These are phyloP conservation scores for Pseudonitzschia delicatissima DNA, from an alignment of 108 stramenopile genomes.

Conservation along the genomic window DNA sequence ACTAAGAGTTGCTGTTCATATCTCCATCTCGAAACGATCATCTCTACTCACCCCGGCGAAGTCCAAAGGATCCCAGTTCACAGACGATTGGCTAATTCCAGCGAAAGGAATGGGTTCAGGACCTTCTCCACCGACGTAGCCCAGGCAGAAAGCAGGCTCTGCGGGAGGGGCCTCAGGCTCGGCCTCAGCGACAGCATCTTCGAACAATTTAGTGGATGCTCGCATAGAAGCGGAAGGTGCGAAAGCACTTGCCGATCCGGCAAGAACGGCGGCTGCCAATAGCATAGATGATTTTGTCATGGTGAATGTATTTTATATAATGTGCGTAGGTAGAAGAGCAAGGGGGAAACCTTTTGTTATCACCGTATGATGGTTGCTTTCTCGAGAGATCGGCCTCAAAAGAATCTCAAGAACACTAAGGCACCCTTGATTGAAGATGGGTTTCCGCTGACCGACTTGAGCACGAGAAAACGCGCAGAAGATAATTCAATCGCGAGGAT, in stretches of 20 bases:
- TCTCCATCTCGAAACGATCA: no score
- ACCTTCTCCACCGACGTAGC: slow-evolving; percentile 60
- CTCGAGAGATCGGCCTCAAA: background rate
- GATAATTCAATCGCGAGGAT: no score
- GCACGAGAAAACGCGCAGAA: background rate
- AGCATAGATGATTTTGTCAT: slow-evolving; percentile 39
- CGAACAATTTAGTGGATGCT: slow-evolving; percentile 39
- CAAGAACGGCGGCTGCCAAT: slow-evolving; percentile 45
- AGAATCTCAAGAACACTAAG: no score
- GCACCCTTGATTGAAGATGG: slow-evolving; percentile 8
- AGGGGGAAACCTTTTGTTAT: background rate
- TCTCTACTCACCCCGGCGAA: slow-evolving; percentile 57
- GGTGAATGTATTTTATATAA: slow-evolving; percentile 14
- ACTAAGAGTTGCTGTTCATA: no score
- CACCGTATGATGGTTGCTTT: background rate
- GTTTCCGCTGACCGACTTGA: background rate
- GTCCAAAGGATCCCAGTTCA: slow-evolving; percentile 65
- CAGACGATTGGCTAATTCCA: slow-evolving; percentile 2
- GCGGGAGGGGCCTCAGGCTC: background rate
- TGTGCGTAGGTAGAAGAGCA: background rate
- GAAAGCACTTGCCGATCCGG: slow-evolving; percentile 63
- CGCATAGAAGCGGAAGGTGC: slow-evolving; percentile 35
- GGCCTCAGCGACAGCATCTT: slow-evolving; percentile 24
- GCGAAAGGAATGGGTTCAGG: slow-evolving; percentile 36
- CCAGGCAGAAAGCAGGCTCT: slow-evolving; percentile 15